Conservation (phyloP, 2,329 filamentous ascomycete genomes). For the Sporothrix globosa region DNA sequence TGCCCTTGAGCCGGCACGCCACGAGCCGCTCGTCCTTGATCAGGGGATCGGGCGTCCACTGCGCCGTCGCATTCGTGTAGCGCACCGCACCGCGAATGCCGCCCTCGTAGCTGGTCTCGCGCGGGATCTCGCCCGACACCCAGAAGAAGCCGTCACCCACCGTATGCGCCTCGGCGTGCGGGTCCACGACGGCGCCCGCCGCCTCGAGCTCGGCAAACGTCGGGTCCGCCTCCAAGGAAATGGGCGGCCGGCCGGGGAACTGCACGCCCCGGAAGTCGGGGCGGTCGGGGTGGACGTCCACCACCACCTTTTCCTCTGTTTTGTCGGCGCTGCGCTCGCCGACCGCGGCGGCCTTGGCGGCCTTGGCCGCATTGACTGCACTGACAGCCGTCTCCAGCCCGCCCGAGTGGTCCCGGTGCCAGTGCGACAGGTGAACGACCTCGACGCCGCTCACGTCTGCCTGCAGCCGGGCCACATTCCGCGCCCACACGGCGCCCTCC, state of each 20-base stretch:
- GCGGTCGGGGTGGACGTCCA: slow-evolving; percentile 57
- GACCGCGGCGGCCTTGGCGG: background rate
- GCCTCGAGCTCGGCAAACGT: slow-evolving; percentile 52
- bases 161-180: slow-evolving; percentile 48
- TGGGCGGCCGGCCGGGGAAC: slow-evolving; percentile 43
- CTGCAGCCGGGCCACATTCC: slow-evolving; percentile 51
- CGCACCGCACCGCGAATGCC: slow-evolving; percentile 52
- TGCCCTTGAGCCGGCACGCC: slow-evolving; percentile 58
- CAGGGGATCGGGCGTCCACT: slow-evolving; percentile 54
- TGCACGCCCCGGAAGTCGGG: slow-evolving; percentile 55
- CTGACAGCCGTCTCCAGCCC: slow-evolving; percentile 55
- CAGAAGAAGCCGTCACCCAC: slow-evolving; percentile 56
- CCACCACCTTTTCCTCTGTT: slow-evolving; percentile 41
- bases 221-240: slow-evolving; percentile 58
- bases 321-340: slow-evolving; percentile 27
- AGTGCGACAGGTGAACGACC: slow-evolving; percentile 55
- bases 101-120: slow-evolving; percentile 53
- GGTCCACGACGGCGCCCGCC: slow-evolving; percentile 48
- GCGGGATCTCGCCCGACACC: slow-evolving; percentile 57
- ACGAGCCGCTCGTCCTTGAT: slow-evolving; percentile 58
- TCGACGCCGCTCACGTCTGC: slow-evolving; percentile 51
- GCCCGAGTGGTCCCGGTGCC: slow-evolving; percentile 60
- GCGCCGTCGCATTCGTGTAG: slow-evolving; percentile 45
- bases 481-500: slow-evolving; percentile 54
- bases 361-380: slow-evolving; percentile 51